A percentile compares a stretch with the other conserved stretches of the same genome.
Conservation (phyloP, 345 rosid genomes). For the Eucalyptus virginea region DNA sequence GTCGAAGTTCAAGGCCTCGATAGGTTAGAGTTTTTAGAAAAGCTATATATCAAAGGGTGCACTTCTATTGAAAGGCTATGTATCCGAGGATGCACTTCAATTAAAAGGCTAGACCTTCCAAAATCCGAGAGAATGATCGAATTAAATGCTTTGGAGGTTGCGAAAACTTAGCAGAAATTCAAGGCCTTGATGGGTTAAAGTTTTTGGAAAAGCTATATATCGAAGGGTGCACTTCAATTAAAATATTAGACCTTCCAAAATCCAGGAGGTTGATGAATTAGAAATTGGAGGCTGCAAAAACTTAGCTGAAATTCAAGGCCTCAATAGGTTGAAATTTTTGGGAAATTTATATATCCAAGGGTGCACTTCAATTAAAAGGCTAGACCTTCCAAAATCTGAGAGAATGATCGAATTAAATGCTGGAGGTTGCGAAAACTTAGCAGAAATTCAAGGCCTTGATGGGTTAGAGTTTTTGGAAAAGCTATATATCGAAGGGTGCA, state of each 20-base stretch:
- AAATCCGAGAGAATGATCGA: neutral
- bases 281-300: accelerated
- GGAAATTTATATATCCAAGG: accelerated
- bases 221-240: accelerated
- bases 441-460: accelerated
- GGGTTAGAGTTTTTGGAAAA: no score
- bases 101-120: neutral
- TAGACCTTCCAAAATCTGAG: no score
- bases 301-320: neutral
- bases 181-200: neutral
- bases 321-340: accelerated
- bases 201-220: neutral
- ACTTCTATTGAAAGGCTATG: neutral
- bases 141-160: neutral
- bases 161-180: accelerated
- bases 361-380: no score
- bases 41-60: neutral
- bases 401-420: accelerated
- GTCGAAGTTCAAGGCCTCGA: accelerated
- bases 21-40: neutral
- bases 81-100: neutral
- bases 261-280: accelerated
- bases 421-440: no score
- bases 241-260: accelerated
- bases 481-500: no score